Evolutionary conservation across 768 basidiomycete species (phyloP).

Genomic region (Lactarius psammicola): DNA sequence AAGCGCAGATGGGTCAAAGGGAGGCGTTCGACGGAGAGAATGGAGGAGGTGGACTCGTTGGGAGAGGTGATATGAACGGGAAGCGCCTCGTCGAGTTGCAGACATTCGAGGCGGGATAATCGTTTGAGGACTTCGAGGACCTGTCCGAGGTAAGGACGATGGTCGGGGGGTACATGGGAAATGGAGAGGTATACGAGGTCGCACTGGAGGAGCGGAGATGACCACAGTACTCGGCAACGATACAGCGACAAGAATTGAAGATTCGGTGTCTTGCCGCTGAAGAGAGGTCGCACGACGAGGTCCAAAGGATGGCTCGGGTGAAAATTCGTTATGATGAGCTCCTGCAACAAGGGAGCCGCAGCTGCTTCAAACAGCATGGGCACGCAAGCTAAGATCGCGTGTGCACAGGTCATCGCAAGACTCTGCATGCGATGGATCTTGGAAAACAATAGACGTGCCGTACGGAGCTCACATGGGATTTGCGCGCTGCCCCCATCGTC

Average conservation of each 20-base stretch:
- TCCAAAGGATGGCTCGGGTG: conserved; percentile 13
- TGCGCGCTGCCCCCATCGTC: conserved; percentile 14
- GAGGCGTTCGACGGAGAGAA: conserved; percentile 19
- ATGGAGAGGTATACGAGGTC: conserved; percentile 26
- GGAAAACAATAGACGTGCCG: conserved; percentile 15
- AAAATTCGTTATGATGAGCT: conserved; percentile 22
- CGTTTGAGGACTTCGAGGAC: conserved; percentile 21
- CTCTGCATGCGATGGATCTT: conserved; percentile 22
- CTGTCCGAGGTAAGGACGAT: conserved; percentile 8
- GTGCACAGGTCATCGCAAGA: conserved; percentile 18
- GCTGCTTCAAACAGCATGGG: conserved; percentile 15
- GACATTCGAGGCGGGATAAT: conserved; percentile 21
- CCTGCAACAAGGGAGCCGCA: conserved; percentile 19
- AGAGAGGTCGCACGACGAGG: conserved; percentile 15
- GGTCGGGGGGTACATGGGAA: conserved; percentile 18
- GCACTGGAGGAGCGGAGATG: conserved; percentile 23
- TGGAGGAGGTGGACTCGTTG: conserved; percentile 7
- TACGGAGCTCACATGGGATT: conserved; percentile 12
- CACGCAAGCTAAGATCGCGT: conserved; percentile 14
- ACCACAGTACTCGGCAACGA: conserved; percentile 21
- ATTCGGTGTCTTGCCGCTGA: conserved; percentile 16
- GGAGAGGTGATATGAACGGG: conserved; percentile 17
- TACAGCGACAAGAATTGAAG: conserved; percentile 20
- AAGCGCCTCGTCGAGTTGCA: conserved; percentile 25
- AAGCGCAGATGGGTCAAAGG: conserved; percentile 12